These are phyloP conservation scores for Xanthoconium separans DNA, from an alignment of 1,284 basidiomycete genomes.

Conservation along the genomic window DNA sequence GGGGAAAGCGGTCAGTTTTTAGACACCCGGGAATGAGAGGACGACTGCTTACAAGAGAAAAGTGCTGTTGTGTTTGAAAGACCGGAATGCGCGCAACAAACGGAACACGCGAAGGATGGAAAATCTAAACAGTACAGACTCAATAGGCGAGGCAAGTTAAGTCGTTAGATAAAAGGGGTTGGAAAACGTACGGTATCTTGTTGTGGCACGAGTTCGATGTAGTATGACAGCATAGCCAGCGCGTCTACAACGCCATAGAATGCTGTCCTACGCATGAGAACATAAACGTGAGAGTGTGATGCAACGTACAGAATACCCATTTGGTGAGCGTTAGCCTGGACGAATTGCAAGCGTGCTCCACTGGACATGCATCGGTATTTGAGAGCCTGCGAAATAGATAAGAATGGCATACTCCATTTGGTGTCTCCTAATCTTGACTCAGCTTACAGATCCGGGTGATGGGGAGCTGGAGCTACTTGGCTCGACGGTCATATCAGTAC, in stretches of 20 bases:
- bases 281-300: background rate
- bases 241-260: slow-evolving; percentile 87
- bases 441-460: too few species aligned
- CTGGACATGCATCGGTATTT: too few species aligned
- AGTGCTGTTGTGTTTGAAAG: slow-evolving; percentile 81
- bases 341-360: too few species aligned
- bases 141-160: slow-evolving; percentile 1
- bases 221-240: slow-evolving; percentile 83
- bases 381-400: too few species aligned
- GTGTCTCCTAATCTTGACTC: too few species aligned
- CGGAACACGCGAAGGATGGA: slow-evolving; percentile 84
- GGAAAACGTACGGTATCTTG: slow-evolving; percentile 72
- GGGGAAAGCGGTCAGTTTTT: background rate
- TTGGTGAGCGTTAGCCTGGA: slow-evolving; percentile 57
- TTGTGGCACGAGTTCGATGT: slow-evolving; percentile 78
- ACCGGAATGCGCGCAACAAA: slow-evolving; percentile 81
- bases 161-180: background rate
- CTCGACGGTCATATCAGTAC: too few species aligned
- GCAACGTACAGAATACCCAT: slow-evolving; percentile 67
- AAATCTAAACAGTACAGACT: slow-evolving; percentile 85
- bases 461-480: too few species aligned
- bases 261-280: slow-evolving; percentile 41
- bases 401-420: too few species aligned
- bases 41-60: slow-evolving; percentile 64
- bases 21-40: too few species aligned